A percentile compares a stretch with the other conserved stretches of the same genome.
These are phyloP conservation scores for Epithele typhae DNA, from an alignment of 768 basidiomycete species.

Conservation along the genomic window DNA sequence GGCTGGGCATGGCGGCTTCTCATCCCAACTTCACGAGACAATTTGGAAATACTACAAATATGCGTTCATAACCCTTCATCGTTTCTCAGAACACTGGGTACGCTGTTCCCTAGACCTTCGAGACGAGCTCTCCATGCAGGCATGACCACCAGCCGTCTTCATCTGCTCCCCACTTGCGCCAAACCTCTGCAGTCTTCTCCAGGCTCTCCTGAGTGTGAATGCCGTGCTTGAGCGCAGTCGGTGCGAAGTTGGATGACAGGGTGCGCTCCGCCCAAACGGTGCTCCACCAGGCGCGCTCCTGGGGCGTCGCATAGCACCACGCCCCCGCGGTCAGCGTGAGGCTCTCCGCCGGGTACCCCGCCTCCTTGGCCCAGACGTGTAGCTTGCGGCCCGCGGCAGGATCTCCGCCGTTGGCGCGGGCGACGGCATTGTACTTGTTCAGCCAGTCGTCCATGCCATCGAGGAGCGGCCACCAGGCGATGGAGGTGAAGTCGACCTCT, in stretches of 20 bases:
- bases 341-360: slow-evolving; percentile 28
- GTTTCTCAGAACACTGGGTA: too few species aligned
- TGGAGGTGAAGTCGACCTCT: slow-evolving; percentile 34
- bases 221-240: slow-evolving; percentile 23
- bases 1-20: too few species aligned
- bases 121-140: slow-evolving; percentile 15
- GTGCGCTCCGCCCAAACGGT: slow-evolving; percentile 36
- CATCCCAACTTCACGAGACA: too few species aligned
- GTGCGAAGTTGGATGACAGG: slow-evolving; percentile 29
- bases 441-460: slow-evolving; percentile 29
- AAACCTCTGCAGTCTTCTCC: slow-evolving; percentile 4
- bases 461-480: slow-evolving; percentile 33
- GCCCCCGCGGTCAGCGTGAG: slow-evolving; percentile 29
- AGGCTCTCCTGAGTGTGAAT: slow-evolving; percentile 9
- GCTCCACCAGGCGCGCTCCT: slow-evolving; percentile 37
- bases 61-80: too few species aligned
- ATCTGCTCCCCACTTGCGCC: slow-evolving; percentile 13
- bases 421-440: slow-evolving; percentile 28
- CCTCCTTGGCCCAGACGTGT: slow-evolving; percentile 33
- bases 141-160: slow-evolving; percentile 18
- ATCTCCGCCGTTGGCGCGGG: slow-evolving; percentile 32
- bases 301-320: slow-evolving; percentile 33
- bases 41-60: too few species aligned
- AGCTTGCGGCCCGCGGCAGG: slow-evolving; percentile 37
- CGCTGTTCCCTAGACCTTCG: too few species aligned